Percentiles rank a stretch among this genome's conserved stretches.
phyloP scores from a whole-genome alignment of 2,329 filamentous ascomycete species.

The Monilinia fructicola region DNA sequence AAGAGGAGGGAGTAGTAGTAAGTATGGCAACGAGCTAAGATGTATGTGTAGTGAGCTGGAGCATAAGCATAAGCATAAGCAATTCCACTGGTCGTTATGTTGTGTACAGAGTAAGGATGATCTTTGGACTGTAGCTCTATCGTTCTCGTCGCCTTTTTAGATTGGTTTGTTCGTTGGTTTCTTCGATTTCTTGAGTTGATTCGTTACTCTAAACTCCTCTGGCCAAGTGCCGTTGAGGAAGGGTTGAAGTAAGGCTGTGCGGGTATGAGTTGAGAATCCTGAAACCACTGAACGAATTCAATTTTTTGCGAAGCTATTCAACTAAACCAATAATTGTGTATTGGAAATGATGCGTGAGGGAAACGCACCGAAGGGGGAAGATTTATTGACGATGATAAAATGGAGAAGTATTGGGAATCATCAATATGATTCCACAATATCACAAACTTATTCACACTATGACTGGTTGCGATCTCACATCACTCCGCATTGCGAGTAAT shows the following conservation, averaged over 20 bases:
- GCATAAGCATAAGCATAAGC: slow-evolving; percentile 21
- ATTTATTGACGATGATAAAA: slow-evolving; percentile 14
- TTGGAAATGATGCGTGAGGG: slow-evolving; percentile 18
- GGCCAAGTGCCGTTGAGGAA: slow-evolving; percentile 8
- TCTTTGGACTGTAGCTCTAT: slow-evolving; percentile 10
- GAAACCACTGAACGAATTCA: slow-evolving; percentile 22
- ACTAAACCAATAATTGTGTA: slow-evolving; percentile 20
- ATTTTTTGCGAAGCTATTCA: slow-evolving; percentile 11
- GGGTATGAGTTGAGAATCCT: slow-evolving; percentile 9
- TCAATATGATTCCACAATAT: slow-evolving; percentile 20
- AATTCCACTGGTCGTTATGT: slow-evolving; percentile 20
- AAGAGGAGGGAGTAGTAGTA: background rate
- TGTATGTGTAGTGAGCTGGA: slow-evolving; percentile 7
- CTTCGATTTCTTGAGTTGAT: background rate
- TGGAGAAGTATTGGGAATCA: slow-evolving; percentile 8
- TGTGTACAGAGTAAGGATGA: slow-evolving; percentile 11
- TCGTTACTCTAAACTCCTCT: background rate
- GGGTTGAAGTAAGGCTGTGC: slow-evolving; percentile 18
- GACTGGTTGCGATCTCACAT: slow-evolving; percentile 9
- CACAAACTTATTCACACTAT: slow-evolving; percentile 15
- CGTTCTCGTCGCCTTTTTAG: slow-evolving; percentile 14
- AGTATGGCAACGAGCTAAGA: slow-evolving; percentile 15
- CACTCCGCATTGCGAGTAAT: slow-evolving; percentile 15
- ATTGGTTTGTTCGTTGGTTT: slow-evolving; percentile 6
- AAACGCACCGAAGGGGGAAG: slow-evolving; percentile 1